These are phyloP conservation scores for Juncus effusus DNA, from an alignment of 176 grass and related monocot genomes.

Conservation along the genomic window DNA sequence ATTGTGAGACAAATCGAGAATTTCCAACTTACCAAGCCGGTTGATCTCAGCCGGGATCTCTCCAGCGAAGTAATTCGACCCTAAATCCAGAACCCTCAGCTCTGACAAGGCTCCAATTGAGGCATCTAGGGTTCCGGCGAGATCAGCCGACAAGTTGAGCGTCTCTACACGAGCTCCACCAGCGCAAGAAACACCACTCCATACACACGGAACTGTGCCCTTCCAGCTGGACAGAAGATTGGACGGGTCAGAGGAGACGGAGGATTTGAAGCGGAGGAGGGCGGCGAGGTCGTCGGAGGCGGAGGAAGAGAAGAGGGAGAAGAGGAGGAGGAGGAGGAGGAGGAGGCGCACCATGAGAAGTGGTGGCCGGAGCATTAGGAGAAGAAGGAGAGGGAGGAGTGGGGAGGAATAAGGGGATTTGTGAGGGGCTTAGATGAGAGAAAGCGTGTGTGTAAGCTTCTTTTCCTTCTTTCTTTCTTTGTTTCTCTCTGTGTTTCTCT, in stretches of 20 bases:
- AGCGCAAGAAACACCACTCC: conserved; percentile 66
- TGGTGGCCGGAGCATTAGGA: conserved; percentile 30
- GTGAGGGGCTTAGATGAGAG: conserved; percentile 15
- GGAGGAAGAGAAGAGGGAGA: conserved; percentile 5
- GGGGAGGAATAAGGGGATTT: background rate
- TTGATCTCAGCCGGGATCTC: conserved; percentile 58
- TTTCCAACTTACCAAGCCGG: conserved; percentile 36
- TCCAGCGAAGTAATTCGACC: conserved; percentile 49
- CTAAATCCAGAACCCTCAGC: conserved; percentile 50
- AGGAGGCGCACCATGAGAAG: conserved; percentile 19
- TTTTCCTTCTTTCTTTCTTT: too few relatives aligned
- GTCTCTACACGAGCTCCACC: conserved; percentile 39
- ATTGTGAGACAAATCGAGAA: conserved; percentile 78
- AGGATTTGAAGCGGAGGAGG: conserved; percentile 56
- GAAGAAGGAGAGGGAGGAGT: background rate
- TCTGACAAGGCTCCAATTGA: conserved; percentile 46
- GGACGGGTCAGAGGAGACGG: conserved; percentile 43
- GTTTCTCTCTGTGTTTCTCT: too few relatives aligned
- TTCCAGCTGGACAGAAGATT: conserved; percentile 56
- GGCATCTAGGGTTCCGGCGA: conserved; percentile 51
- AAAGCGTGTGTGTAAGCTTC: conserved; percentile 9
- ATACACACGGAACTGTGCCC: conserved; percentile 48
- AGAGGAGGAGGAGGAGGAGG: conserved; percentile 5
- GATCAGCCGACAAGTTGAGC: conserved; percentile 51
- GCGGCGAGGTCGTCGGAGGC: conserved; percentile 36